Percentiles rank a stretch among this genome's conserved stretches.
These are phyloP conservation scores for Coffea eugenioides DNA, from an alignment of 257 asterid genomes.

Conservation along the genomic window DNA sequence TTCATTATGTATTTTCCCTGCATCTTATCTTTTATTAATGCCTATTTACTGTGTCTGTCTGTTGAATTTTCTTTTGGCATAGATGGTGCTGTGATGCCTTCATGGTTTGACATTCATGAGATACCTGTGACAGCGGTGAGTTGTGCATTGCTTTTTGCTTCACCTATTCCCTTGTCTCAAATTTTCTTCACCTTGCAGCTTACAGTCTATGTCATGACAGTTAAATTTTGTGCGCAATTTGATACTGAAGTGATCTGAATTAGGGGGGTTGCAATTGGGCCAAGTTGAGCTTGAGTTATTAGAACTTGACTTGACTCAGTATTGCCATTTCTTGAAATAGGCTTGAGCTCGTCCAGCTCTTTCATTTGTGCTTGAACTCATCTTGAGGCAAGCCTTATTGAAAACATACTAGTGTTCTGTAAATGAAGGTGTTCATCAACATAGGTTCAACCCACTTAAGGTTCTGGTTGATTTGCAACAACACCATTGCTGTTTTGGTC, in stretches of 20 bases:
- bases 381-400: no score
- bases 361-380: no score
- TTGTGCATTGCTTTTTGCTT: conserved; percentile 23
- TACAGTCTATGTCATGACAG: background rate
- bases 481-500: no score
- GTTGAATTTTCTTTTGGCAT: conserved; percentile 21
- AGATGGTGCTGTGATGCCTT: conserved; percentile 98
- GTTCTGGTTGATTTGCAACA: no score
- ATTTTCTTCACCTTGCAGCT: background rate
- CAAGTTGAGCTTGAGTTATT: no score
- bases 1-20: background rate
- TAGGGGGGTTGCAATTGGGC: background rate
- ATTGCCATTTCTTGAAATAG: no score
- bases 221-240: background rate
- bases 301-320: no score
- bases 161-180: background rate
- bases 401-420: no score
- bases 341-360: no score
- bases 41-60: background rate
- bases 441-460: no score
- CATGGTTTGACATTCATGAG: conserved; percentile 94
- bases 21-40: background rate
- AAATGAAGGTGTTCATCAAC: no score
- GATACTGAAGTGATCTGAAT: background rate
- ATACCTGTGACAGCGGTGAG: conserved; percentile 90